Evolutionary conservation across 805 yeast species (phyloP), one percentile per base, ranked within the genome.

Genomic region (Debaryomyces castellii): DNA sequence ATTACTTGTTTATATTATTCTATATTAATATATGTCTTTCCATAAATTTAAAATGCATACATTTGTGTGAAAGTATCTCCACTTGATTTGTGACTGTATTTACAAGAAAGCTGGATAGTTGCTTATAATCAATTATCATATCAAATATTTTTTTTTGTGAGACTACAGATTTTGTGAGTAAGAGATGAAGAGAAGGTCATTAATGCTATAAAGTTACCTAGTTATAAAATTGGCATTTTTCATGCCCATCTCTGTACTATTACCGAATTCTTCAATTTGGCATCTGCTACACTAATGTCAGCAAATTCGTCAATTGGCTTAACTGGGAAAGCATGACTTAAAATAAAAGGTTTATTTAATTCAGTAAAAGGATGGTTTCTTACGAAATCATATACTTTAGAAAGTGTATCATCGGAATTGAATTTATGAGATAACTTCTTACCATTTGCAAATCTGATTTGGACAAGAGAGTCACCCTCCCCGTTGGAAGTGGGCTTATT

Each of bases 371-470:
- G 77, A 50, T 72, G 76, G 18, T 44, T 50, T 41, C 68, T 60
- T 9, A 89, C 94, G 63, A 78, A 87, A 16, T 83, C 85, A 59
- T 85, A 91, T 6, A 91, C 76, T 17, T 59, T 72, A 43, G 79
- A 71, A 6, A 91, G 85, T 2, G 88, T 71, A 46, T 84, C 95
- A 2, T 76, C 57, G 4, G 89, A 72, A 53, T 80, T 71, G 60
- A 92, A 85, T 40, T 80, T 79, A 40, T 78, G 82, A 10, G 87
- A 75, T 16, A 80, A 70, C 48, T 89, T 78, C 50, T 81, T 78
- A 4, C 97, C 97, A 57, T 82, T 85, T 2, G 94, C 96, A 47
- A 90, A 77, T 61, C 97, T 78, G n/a, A 91, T 81, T 65, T 89
- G 97, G 6, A 91, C 83, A 5, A 77, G 71, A 0, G 92, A 74